Base-by-base conservation (phyloP, 106 monocot species). In the Dendrobium catenatum region DNA sequence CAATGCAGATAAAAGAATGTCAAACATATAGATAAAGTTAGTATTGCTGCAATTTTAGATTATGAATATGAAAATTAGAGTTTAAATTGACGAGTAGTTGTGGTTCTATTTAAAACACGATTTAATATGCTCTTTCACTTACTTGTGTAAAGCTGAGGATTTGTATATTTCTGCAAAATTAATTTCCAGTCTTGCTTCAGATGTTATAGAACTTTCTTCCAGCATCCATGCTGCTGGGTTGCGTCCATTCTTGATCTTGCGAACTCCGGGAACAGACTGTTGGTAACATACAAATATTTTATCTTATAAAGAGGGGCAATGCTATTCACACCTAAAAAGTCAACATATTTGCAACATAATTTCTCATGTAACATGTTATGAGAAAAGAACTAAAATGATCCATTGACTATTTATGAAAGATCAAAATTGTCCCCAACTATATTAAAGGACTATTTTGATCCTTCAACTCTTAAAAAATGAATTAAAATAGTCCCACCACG, bases 171-270 rank as follows among this genome's bases (percentile, higher is more conserved):
- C 81, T 2, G 92, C 90, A 81, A 93, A 93, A 73, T 93, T 90
- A 37, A 88, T 86, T 8, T 79, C 82, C 29, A 93, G 55, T 18
- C 83, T 88, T 46, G 85, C 88, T 90, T 93, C 92, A 0, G 83
- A 78, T 43, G 90, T 78, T 68, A 81, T 59, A 16, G 92, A 90
- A 67, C 86, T 90, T 54, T 83, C 92, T 88, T 93, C 92, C 47
- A 93, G 82, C 92, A 93, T 90, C 92, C 92, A 93, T 66, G 88
- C 85, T 43, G 92, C 90, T 77, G 92, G 92, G 70, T 93, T 93
- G 80, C 90, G 86, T 48, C 83, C 87, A 31, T 90, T 82, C 46
- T 84, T 85, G 9, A 95, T 88, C 72, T 89, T 95, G 5, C 83
- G 72, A 24, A 92, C 88, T 78, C 94, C 94, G 24, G 91, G 85